Percentiles rank a stretch among this genome's conserved stretches.
Evolutionary conservation across 768 basidiomycete species (phyloP).

Genomic region (Lepiota subincarnata): DNA sequence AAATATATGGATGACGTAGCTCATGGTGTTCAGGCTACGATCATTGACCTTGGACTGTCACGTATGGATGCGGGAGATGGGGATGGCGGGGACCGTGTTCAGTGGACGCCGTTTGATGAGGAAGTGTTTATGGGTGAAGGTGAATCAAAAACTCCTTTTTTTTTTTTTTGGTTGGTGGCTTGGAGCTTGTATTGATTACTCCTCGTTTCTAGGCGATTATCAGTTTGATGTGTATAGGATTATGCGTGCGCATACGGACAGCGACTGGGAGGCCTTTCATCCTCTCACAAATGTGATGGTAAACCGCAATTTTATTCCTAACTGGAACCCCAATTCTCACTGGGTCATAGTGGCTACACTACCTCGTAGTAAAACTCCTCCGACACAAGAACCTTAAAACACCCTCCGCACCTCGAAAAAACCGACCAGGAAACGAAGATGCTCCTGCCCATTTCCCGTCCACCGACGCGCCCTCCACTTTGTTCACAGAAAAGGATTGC

Average conservation of each 20-base stretch:
- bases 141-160: too few species aligned
- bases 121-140: constrained; percentile 93
- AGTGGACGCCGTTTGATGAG: constrained; percentile 82
- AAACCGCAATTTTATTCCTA: constrained; percentile 18
- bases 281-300: constrained; percentile 93
- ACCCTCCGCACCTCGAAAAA: constrained; percentile 41
- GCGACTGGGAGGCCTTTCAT: constrained; percentile 70
- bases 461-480: constrained; percentile 18
- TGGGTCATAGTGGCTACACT: constrained; percentile 82
- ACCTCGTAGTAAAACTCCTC: constrained; percentile 71
- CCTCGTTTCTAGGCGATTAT: constrained; percentile 63
- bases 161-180: too few species aligned
- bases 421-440: constrained; percentile 32
- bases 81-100: constrained; percentile 39
- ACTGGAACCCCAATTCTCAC: constrained; percentile 10
- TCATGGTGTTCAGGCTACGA: constrained; percentile 72
- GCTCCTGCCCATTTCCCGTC: not conserved
- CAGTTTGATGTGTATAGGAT: constrained; percentile 94
- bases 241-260: constrained; percentile 64
- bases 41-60: constrained; percentile 94
- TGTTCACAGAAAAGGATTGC: constrained; percentile 64
- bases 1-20: constrained; percentile 58
- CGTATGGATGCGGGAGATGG: constrained; percentile 65
- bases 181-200: too few species aligned
- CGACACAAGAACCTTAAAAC: constrained; percentile 62